Percentiles rank a stretch among this genome's conserved stretches.
phyloP scores from a whole-genome alignment of 1,139 yeast species.

The Pichia sp. region DNA sequence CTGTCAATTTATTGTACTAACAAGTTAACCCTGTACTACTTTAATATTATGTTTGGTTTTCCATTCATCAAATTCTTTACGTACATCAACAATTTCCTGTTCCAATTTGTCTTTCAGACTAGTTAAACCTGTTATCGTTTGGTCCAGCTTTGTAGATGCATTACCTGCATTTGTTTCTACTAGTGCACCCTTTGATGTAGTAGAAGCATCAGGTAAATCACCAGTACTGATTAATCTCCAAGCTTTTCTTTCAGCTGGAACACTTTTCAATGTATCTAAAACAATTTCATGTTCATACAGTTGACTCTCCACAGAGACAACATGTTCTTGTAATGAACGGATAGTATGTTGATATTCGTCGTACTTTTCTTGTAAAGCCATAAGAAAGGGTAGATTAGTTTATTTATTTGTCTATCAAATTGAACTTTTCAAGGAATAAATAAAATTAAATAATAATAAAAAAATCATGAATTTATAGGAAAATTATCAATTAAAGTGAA shows the following conservation, averaged over 20 bases:
- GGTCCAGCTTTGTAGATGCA: constrained; percentile 60
- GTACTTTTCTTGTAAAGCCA: constrained; percentile 25
- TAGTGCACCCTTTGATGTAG: constrained; percentile 40
- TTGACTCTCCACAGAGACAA: constrained; percentile 45
- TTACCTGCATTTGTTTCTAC: constrained; percentile 78
- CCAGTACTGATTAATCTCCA: constrained; percentile 88
- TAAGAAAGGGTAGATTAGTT: too few relatives aligned
- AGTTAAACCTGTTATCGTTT: constrained; percentile 46
- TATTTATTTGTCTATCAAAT: too few relatives aligned
- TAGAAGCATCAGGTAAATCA: constrained; percentile 3
- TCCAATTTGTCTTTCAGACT: constrained; percentile 41
- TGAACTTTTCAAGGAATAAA: too few relatives aligned
- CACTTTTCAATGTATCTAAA: constrained; percentile 47
- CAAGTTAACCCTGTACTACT: constrained; percentile 28
- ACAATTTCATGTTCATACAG: constrained; percentile 49
- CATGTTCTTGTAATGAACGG: constrained; percentile 50
- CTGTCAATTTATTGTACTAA: too few relatives aligned
- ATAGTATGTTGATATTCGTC: constrained; percentile 58
- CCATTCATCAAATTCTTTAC: constrained; percentile 61
- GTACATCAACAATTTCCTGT: constrained; percentile 40
- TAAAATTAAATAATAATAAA: too few relatives aligned
- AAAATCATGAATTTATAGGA: too few relatives aligned
- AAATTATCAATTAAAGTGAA: too few relatives aligned
- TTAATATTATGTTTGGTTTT: constrained; percentile 60
- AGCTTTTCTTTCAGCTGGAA: constrained; percentile 61